Evolutionary conservation across 139 green algal species (phyloP).

Genomic region (Asterochloris erici): DNA sequence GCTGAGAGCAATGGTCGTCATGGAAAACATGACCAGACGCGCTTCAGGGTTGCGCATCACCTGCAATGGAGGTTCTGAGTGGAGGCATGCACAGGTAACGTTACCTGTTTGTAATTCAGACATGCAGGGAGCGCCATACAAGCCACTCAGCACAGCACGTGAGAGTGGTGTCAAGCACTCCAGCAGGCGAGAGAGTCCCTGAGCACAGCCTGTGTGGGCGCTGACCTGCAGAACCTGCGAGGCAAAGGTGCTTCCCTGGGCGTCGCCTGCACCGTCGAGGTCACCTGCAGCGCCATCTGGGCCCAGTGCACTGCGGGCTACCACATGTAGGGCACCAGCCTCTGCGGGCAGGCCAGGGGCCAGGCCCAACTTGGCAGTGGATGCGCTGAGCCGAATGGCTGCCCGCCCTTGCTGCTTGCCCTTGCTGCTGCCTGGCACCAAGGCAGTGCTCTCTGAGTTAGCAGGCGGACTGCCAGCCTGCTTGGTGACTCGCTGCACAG

Average conservation of each 20-base stretch:
- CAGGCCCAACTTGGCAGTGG: too few relatives aligned
- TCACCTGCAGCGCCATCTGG: too few relatives aligned
- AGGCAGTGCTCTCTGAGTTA: too few relatives aligned
- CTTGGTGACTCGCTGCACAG: too few relatives aligned
- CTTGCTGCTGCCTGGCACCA: too few relatives aligned
- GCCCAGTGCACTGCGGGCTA: too few relatives aligned
- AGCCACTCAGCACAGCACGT: background rate
- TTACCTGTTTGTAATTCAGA: background rate
- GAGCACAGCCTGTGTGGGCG: background rate
- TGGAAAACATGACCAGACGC: slow-evolving; percentile 8
- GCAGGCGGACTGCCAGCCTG: too few relatives aligned
- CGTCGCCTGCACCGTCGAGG: too few relatives aligned
- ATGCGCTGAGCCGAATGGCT: too few relatives aligned
- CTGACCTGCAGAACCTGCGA: background rate
- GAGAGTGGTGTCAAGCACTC: background rate
- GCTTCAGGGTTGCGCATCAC: slow-evolving; percentile 14
- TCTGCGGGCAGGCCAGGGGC: too few relatives aligned
- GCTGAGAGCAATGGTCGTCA: slow-evolving; percentile 10
- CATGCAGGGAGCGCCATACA: background rate
- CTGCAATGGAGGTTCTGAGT: background rate
- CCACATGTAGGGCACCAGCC: too few relatives aligned
- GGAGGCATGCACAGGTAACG: background rate
- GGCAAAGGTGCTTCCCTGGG: background rate
- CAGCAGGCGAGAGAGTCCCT: background rate
- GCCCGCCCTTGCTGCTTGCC: too few relatives aligned